Base-by-base conservation (phyloP, 345 rosid species). In the Atalantia buxifolia region DNA sequence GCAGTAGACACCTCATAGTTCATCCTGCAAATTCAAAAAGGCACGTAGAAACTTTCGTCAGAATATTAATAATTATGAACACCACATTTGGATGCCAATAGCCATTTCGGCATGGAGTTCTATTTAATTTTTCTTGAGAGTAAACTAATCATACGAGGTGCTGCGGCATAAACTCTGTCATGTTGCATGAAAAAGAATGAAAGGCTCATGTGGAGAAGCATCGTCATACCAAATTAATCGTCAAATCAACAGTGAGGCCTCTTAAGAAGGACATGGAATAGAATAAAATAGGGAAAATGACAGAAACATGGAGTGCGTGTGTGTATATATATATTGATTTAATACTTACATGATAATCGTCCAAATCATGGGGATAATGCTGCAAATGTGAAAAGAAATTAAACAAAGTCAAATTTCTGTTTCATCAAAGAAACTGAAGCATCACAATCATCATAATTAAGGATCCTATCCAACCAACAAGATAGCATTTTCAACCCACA, bases 341-440 rank as follows among this genome's bases (percentile, higher is more conserved):
- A 38, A 30, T 2, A 62, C 97, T 92, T 88, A 93, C 98, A 82
- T 91, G 99, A 86, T 95, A 92, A 87, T 95, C 96, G 36, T 93
- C 97, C 88, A 88, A 53, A 86, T 92, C 95, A 7, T 77, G 91
- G 40, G 81, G 92, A 81, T 89, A 77, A 28, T 78, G 91, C 99
- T 92, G 94, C 90, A 79, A 88, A 80, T 21, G 72, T n/a, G 66
- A 57, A 84, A 69, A 69, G 25, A 74, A 69, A 63, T 0, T 33
- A 65, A 31, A 65, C 33, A 16, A 35, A 72, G 67, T 70, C 64
- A 61, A 40, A 31, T 28, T 71, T 55, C n/a, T 22, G 50, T 50
- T 67, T 38, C 14, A 60, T 31, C 13, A 8, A 21, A 81, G 24
- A 40, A 50, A 60, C 2, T 31, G 27, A 57, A 27, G 7, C 28